phyloP scores from a whole-genome alignment of 306 rosid species.

The Hylodesmum podocarpum region DNA sequence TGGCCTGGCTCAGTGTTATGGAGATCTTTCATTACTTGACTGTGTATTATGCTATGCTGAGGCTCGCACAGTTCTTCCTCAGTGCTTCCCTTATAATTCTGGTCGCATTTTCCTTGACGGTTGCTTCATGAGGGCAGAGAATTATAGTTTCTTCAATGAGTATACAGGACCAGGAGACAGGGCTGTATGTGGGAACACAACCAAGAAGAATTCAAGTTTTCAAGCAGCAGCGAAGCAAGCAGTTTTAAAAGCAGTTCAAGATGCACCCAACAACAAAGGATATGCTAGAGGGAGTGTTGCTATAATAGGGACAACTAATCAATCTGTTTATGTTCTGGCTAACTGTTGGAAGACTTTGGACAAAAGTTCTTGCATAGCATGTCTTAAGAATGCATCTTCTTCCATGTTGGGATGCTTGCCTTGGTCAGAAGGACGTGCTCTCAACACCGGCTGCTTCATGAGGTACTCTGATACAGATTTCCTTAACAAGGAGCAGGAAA shows the following conservation, averaged over 20 bases:
- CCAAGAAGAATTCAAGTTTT: constrained; percentile 47
- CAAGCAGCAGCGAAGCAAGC: constrained; percentile 50
- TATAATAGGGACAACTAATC: constrained; percentile 43
- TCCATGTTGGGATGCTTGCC: constrained; percentile 75
- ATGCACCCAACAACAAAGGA: constrained; percentile 52
- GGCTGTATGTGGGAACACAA: constrained; percentile 60
- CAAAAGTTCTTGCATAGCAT: constrained; percentile 62
- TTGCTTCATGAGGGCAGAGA: constrained; percentile 90
- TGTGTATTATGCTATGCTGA: constrained; percentile 83
- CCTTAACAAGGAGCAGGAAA: constrained; percentile 56
- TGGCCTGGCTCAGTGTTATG: constrained; percentile 92
- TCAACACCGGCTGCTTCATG: constrained; percentile 89
- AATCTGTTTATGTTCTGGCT: constrained; percentile 67
- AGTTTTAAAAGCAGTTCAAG: constrained; percentile 44
- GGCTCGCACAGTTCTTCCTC: constrained; percentile 79
- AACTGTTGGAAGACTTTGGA: constrained; percentile 83
- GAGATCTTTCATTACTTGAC: constrained; percentile 81
- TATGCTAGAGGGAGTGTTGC: constrained; percentile 48
- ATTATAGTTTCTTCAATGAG: constrained; percentile 72
- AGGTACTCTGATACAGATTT: constrained; percentile 80
- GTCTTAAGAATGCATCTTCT: constrained; percentile 73
- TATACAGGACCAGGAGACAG: constrained; percentile 54
- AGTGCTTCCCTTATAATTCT: constrained; percentile 69
- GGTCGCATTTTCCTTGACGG: constrained; percentile 87
- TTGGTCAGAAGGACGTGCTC: constrained; percentile 71